A percentile compares a stretch with the other conserved stretches of the same genome.
These are phyloP conservation scores for Phalaenopsis hybrid DNA, from an alignment of 116 monocot species.

Conservation along the genomic window DNA sequence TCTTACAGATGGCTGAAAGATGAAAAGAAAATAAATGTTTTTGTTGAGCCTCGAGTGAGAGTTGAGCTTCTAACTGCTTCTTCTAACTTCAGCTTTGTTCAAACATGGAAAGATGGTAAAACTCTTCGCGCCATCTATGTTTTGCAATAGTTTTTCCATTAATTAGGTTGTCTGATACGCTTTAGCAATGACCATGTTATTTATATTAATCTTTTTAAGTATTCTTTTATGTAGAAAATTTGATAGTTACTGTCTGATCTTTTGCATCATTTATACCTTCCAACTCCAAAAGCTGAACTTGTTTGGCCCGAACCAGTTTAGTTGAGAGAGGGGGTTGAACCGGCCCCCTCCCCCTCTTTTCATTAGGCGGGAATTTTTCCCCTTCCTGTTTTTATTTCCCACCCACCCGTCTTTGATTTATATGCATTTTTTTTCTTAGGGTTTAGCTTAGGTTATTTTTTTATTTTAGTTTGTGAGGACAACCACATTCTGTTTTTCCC, in stretches of 20 bases:
- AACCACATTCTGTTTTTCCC: too few relatives aligned
- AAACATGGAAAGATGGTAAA: constrained; percentile 86
- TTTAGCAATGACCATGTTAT: background rate
- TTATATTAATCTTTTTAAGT: background rate
- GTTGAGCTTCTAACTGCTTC: constrained; percentile 59
- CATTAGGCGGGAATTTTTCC: too few relatives aligned
- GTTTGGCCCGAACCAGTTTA: background rate
- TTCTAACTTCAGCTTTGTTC: constrained; percentile 59
- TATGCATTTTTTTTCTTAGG: too few relatives aligned
- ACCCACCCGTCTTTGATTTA: too few relatives aligned
- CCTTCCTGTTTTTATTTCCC: too few relatives aligned
- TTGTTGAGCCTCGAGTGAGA: constrained; percentile 88
- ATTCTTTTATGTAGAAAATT: background rate
- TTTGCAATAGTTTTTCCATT: background rate
- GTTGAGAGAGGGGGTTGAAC: too few relatives aligned
- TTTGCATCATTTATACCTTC: background rate
- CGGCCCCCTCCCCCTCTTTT: too few relatives aligned
- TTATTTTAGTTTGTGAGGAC: too few relatives aligned
- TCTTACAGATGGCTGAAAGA: constrained; percentile 77
- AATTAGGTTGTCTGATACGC: background rate
- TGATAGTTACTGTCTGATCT: background rate
- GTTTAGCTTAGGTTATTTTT: too few relatives aligned
- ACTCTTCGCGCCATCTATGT: background rate
- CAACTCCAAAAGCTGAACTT: too few relatives aligned
- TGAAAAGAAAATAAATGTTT: constrained; percentile 53